Evolutionary conservation across 164 flowering plant species (phyloP).

Genomic region (Macadamia tetraphylla): DNA sequence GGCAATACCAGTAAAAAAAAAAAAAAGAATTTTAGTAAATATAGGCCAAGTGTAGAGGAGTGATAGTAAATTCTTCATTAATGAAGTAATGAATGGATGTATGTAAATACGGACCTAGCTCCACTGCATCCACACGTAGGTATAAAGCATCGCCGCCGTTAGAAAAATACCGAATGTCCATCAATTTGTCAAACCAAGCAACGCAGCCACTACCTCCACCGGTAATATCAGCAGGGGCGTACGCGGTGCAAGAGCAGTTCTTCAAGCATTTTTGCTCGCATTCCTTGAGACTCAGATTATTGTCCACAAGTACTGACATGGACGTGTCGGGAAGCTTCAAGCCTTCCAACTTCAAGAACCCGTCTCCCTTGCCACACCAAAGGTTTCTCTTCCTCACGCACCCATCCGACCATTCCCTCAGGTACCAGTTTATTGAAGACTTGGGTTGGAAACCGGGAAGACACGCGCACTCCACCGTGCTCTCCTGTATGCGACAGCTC

Average conservation of each 20-base stretch:
- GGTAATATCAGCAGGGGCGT: too few relatives aligned
- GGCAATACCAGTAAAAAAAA: too few relatives aligned
- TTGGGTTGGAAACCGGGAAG: slow-evolving; percentile 40
- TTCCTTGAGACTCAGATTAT: slow-evolving; percentile 9
- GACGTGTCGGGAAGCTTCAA: slow-evolving; percentile 34
- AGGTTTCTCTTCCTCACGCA: too few relatives aligned
- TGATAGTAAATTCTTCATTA: too few relatives aligned
- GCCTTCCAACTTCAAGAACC: slow-evolving; percentile 17
- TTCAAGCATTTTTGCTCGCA: too few relatives aligned
- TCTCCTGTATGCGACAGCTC: slow-evolving; percentile 15
- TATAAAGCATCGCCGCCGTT: slow-evolving; percentile 24
- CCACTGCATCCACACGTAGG: slow-evolving; percentile 23
- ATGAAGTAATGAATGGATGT: too few relatives aligned
- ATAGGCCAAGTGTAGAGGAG: too few relatives aligned
- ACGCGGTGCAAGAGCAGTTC: too few relatives aligned
- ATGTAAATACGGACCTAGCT: too few relatives aligned
- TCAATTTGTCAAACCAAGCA: slow-evolving; percentile 18
- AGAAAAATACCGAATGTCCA: slow-evolving; percentile 16
- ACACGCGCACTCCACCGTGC: slow-evolving; percentile 16
- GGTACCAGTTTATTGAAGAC: slow-evolving; percentile 23
- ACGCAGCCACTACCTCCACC: too few relatives aligned
- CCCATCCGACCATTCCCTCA: slow-evolving; percentile 38
- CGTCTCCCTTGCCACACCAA: too few relatives aligned
- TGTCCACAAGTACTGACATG: neutral
- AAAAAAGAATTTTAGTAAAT: too few relatives aligned